Evolutionary conservation across 116 monocot genomes (phyloP).

Genomic region (Zostera marina): DNA sequence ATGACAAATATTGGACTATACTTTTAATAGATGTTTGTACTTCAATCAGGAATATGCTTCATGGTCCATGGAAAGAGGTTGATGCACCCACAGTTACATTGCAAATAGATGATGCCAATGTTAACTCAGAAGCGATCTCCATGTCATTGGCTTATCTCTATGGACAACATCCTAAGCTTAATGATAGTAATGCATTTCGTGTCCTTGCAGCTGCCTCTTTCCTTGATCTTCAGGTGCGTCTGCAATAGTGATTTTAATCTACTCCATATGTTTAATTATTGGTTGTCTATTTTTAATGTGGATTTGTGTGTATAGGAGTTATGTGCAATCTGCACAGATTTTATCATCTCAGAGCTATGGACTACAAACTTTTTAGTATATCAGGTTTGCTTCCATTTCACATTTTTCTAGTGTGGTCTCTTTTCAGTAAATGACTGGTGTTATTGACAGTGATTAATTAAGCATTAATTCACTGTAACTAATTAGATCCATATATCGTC

Average conservation of each 20-base stretch:
- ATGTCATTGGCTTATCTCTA: conserved; percentile 76
- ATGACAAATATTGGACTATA: no score
- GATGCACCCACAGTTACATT: conserved; percentile 56
- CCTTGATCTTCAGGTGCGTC: conserved; percentile 87
- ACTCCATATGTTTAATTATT: not conserved
- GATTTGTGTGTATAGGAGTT: conserved; percentile 48
- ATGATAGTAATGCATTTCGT: conserved; percentile 82
- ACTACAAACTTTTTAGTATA: conserved; percentile 87
- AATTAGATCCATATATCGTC: no score
- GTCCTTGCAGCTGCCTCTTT: conserved; percentile 95
- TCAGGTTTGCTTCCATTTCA: conserved; percentile 35
- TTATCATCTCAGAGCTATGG: conserved; percentile 91
- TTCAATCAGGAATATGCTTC: conserved; percentile 76
- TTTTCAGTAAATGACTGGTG: not conserved
- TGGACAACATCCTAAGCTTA: conserved; percentile 90
- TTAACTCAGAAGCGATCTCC: conserved; percentile 67
- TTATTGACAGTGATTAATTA: no score
- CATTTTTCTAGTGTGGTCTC: conserved; percentile 1
- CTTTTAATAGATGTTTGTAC: not conserved
- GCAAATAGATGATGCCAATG: conserved; percentile 79
- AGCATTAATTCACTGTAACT: no score
- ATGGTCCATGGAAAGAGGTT: conserved; percentile 99
- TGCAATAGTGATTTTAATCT: not conserved
- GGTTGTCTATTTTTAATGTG: not conserved
- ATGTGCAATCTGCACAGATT: conserved; percentile 92